A percentile compares a stretch with the other conserved stretches of the same genome.
phyloP scores from a whole-genome alignment of 495 filamentous ascomycete genomes.

The Daldinia bambusicola region DNA sequence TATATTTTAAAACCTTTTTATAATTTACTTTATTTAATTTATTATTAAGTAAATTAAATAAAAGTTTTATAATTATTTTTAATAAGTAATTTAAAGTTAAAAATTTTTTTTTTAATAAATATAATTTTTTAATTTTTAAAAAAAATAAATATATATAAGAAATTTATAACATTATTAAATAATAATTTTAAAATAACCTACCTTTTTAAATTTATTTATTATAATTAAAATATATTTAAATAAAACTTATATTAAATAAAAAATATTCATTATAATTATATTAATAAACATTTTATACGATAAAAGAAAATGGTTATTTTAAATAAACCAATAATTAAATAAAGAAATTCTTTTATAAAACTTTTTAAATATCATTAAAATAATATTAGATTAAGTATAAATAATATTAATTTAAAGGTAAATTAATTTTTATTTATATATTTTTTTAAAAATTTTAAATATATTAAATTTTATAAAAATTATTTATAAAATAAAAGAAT shows the following conservation, averaged over 20 bases:
- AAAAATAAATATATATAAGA: not conserved
- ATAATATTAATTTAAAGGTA: not conserved
- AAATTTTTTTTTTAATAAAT: not conserved
- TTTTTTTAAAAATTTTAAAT: not conserved
- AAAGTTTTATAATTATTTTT: not conserved
- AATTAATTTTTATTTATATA: not conserved
- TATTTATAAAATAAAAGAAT: constrained; percentile 22
- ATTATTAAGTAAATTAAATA: too few species aligned
- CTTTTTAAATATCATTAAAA: not conserved
- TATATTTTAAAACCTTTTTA: not conserved
- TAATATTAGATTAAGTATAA: not conserved
- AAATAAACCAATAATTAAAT: too few species aligned
- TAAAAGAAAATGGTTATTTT: too few species aligned
- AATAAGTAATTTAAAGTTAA: not conserved
- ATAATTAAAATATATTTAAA: constrained; percentile 8
- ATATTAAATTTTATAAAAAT: not conserved
- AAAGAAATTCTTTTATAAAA: too few species aligned
- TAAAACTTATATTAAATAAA: not conserved
- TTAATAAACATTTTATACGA: not conserved
- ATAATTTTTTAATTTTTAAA: not conserved
- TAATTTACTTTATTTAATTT: too few species aligned
- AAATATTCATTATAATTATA: not conserved
- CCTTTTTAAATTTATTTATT: not conserved
- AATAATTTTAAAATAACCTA: not conserved
- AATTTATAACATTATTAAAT: not conserved